Conservation (phyloP, 495 filamentous ascomycete genomes). For the Aspergillus coremiiformis region DNA sequence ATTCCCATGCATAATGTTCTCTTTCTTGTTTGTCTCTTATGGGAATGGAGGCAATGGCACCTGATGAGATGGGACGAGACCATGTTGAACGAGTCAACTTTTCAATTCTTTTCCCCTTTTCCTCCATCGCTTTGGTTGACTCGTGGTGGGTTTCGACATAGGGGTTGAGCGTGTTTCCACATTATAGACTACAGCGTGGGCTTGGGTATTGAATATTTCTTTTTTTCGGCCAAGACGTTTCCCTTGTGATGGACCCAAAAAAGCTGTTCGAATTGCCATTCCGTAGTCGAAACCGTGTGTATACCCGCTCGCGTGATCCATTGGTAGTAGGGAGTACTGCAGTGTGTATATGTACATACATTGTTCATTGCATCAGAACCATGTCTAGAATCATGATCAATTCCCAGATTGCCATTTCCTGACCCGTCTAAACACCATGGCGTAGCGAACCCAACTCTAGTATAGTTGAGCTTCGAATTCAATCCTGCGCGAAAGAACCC, state of each 20-base stretch:
- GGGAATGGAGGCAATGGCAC: neutral
- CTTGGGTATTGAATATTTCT: slow-evolving; percentile 16
- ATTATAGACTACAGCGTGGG: slow-evolving; percentile 22
- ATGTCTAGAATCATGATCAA: too few relatives aligned
- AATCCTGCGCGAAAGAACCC: too few relatives aligned
- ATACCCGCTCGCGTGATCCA: neutral
- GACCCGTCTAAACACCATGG: too few relatives aligned
- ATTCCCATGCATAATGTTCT: slow-evolving; percentile 18
- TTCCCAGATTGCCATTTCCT: too few relatives aligned
- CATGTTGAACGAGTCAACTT: slow-evolving; percentile 10
- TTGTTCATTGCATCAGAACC: too few relatives aligned
- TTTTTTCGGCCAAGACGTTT: neutral
- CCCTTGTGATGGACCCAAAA: neutral
- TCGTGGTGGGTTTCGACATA: slow-evolving; percentile 3
- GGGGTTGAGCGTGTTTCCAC: slow-evolving; percentile 12
- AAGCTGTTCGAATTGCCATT: neutral
- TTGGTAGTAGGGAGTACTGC: too few relatives aligned
- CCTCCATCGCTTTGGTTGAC: slow-evolving; percentile 2
- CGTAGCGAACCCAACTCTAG: too few relatives aligned
- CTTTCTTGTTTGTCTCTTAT: slow-evolving; percentile 7
- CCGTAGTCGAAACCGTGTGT: slow-evolving; percentile 20
- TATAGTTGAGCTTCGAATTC: too few relatives aligned
- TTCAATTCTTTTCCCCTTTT: slow-evolving; percentile 3
- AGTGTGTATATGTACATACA: too few relatives aligned
- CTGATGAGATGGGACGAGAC: slow-evolving; percentile 16